Conservation (phyloP, 164 flowering plant species). For the Kingdonia uniflora region DNA sequence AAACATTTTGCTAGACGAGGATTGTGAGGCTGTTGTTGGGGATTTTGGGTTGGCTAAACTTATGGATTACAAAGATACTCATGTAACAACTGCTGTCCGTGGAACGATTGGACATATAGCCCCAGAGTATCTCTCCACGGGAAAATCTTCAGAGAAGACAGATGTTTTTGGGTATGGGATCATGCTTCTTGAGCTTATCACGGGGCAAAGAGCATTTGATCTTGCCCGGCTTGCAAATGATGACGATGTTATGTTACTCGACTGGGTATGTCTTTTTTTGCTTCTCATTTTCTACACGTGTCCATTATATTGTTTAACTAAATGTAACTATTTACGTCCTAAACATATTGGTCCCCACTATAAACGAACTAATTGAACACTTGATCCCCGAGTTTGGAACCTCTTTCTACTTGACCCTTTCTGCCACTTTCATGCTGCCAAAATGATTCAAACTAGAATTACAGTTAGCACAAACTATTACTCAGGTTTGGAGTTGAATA, state of each 20-base stretch:
- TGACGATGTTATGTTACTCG: constrained; percentile 95
- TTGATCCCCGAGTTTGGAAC: no score
- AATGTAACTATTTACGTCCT: neutral
- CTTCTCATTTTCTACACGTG: neutral
- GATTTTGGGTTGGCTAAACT: constrained; percentile 96
- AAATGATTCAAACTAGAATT: no score
- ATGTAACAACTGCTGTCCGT: constrained; percentile 93
- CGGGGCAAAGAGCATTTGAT: constrained; percentile 93
- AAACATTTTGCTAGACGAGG: constrained; percentile 85
- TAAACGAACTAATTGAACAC: no score
- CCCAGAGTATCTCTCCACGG: constrained; percentile 88
- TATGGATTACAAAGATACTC: constrained; percentile 96
- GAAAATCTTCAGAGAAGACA: constrained; percentile 86
- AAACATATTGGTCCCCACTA: no score
- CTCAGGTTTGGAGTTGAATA: no score
- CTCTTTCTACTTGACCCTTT: no score
- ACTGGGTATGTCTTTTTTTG: constrained; percentile 60
- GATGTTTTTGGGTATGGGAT: constrained; percentile 95
- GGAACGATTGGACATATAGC: constrained; percentile 97
- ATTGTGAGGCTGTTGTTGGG: constrained; percentile 95
- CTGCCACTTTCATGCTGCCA: no score
- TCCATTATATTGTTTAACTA: neutral
- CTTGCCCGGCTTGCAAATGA: constrained; percentile 95
- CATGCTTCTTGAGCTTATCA: constrained; percentile 91
- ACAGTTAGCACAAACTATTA: no score